Conservation (phyloP, 768 basidiomycete species). For the Xerocomellus intermedius region DNA sequence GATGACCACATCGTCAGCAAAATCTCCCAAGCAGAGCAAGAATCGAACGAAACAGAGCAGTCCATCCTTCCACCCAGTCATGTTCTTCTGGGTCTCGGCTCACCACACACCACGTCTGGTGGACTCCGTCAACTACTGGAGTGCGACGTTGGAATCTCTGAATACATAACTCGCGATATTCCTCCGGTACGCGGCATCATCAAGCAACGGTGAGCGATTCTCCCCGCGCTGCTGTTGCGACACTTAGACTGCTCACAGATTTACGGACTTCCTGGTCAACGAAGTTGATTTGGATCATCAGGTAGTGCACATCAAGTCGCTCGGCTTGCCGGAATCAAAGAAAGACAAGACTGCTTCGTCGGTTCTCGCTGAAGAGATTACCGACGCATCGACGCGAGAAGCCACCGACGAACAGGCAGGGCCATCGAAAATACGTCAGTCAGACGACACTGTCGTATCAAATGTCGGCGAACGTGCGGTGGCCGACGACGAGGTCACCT, state of each 20-base stretch:
- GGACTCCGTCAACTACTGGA: slow-evolving; percentile 64
- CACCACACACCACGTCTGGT: slow-evolving; percentile 47
- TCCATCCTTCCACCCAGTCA: slow-evolving; percentile 72
- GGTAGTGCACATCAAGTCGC: slow-evolving; percentile 76
- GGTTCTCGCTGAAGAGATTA: slow-evolving; percentile 13
- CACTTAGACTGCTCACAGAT: slow-evolving; percentile 47
- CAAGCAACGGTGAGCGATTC: slow-evolving; percentile 77
- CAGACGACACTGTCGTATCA: background rate
- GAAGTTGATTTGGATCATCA: slow-evolving; percentile 84
- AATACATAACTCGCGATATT: slow-evolving; percentile 72
- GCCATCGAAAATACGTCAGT: slow-evolving; percentile 4
- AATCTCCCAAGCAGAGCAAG: background rate
- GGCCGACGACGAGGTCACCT: slow-evolving; percentile 42
- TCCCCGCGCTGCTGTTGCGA: background rate
- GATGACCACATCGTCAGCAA: slow-evolving; percentile 8
- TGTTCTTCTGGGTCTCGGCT: slow-evolving; percentile 57
- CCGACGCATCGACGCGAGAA: slow-evolving; percentile 11
- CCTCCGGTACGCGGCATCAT: slow-evolving; percentile 87
- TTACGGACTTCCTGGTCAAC: slow-evolving; percentile 94
- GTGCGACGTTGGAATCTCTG: slow-evolving; percentile 85
- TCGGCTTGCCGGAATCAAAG: slow-evolving; percentile 66
- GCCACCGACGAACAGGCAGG: slow-evolving; percentile 6
- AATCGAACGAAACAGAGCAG: slow-evolving; percentile 5
- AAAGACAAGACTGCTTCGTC: slow-evolving; percentile 35
- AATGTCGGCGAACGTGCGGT: background rate